Percentiles rank a stretch among this genome's conserved stretches.
Conservation (phyloP, 2,329 filamentous ascomycete species). For the Diaporthe citriasiana region DNA sequence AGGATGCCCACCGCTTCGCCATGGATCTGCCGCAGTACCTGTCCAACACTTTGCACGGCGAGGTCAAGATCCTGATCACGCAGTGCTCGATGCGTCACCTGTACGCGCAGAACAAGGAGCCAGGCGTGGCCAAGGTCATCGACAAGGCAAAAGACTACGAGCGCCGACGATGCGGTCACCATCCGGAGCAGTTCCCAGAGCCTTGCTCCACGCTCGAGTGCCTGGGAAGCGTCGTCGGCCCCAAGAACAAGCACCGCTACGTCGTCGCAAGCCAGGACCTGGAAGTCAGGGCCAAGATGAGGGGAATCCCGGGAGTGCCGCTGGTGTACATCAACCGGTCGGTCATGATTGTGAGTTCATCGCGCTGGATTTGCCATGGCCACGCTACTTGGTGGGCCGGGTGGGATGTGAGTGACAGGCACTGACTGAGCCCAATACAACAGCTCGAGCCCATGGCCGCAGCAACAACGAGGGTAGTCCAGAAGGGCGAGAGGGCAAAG, state of each 20-base stretch:
- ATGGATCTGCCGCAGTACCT: constrained; percentile 76
- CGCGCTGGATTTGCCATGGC: no score
- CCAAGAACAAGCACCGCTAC: constrained; percentile 85
- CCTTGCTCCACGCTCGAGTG: constrained; percentile 80
- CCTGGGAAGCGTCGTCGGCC: constrained; percentile 82
- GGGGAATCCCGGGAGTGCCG: constrained; percentile 79
- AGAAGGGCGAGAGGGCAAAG: constrained; percentile 80
- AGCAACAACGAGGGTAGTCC: constrained; percentile 72
- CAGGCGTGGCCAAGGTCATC: constrained; percentile 72
- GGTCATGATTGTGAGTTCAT: constrained; percentile 75
- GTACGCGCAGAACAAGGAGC: constrained; percentile 73
- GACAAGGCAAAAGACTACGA: constrained; percentile 80
- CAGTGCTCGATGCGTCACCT: constrained; percentile 81
- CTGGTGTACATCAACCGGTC: constrained; percentile 83
- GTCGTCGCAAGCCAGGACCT: constrained; percentile 81
- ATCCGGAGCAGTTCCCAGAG: constrained; percentile 77
- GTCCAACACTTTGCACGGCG: constrained; percentile 69
- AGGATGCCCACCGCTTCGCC: constrained; percentile 85
- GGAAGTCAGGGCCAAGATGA: constrained; percentile 73
- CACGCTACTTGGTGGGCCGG: constrained; percentile 45
- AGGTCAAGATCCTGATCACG: constrained; percentile 81
- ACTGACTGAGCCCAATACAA: constrained; percentile 10
- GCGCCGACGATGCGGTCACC: constrained; percentile 83
- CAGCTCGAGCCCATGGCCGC: constrained; percentile 77
- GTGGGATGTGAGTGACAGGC: constrained; percentile 24